Conservation (phyloP, 164 flowering plant species). For the Kalanchoe fedtschenkoi region DNA sequence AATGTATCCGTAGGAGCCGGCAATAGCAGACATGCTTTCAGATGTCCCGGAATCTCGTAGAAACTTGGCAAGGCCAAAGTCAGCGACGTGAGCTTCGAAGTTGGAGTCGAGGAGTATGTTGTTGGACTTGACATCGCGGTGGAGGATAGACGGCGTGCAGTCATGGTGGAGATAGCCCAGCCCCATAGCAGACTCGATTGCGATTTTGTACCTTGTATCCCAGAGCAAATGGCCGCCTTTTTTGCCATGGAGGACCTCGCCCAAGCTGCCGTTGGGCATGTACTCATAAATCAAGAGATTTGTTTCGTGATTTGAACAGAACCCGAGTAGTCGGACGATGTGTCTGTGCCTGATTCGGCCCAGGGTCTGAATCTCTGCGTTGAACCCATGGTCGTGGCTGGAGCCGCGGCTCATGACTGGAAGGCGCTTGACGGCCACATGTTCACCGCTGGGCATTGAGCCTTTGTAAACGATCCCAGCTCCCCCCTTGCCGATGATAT, state of each 20-base stretch:
- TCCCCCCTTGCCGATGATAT: conserved; percentile 96
- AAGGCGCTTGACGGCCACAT: conserved; percentile 82
- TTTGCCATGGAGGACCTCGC: conserved; percentile 94
- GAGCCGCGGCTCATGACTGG: conserved; percentile 91
- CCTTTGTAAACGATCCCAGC: conserved; percentile 97
- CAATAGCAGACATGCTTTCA: conserved; percentile 98
- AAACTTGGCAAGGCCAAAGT: conserved; percentile 97
- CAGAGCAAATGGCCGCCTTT: conserved; percentile 94
- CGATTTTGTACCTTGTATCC: conserved; percentile 94
- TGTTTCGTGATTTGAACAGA: conserved; percentile 91
- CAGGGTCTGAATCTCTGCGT: conserved; percentile 91
- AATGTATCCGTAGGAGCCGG: conserved; percentile 94
- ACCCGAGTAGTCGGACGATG: conserved; percentile 83
- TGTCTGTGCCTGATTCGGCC: conserved; percentile 94
- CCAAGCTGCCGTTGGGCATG: conserved; percentile 96
- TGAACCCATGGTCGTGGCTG: conserved; percentile 91
- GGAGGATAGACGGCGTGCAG: conserved; percentile 87
- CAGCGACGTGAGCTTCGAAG: conserved; percentile 98
- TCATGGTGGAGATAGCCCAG: conserved; percentile 97
- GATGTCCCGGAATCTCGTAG: conserved; percentile 96
- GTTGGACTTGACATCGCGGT: conserved; percentile 93
- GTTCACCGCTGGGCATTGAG: conserved; percentile 70
- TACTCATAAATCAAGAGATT: conserved; percentile 92
- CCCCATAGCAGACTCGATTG: conserved; percentile 88
- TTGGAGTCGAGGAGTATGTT: conserved; percentile 81